Base-by-base conservation (phyloP, 2,329 filamentous ascomycete species). In the Xylaria sp. region DNA sequence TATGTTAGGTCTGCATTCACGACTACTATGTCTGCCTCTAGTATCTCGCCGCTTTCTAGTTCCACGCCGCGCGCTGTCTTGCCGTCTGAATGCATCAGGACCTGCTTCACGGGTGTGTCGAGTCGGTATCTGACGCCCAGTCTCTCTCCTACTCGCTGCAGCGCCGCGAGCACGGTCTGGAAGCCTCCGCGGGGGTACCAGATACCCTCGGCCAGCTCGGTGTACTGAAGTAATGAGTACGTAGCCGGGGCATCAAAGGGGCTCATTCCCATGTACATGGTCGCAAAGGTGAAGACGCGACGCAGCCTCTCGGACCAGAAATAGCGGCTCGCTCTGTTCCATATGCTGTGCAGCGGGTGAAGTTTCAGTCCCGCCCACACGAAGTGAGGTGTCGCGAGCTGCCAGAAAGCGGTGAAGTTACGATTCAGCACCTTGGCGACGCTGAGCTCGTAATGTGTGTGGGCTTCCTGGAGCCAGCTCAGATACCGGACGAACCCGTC, bases 231-330 rank as follows among this genome's bases (percentile, higher is more conserved):
- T 67, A 93, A 78, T 57, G 86, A 90, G 79, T 93, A 93, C 1
- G 91, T 93, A 3, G 89, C 90, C 0, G 91, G 91, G 0, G 91
- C 91, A 75, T 92, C 90, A 75, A 91, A 93, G 0, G 91, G 91
- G 63, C 85, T 89, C 91, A 93, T 93, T 0, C 91, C 91, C 89
- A 93, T 91, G 75, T 94, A 93, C 91, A 93, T 94, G 73, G 89
- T 93, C 25, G 88, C 90, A 78, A 93, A 93, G 0, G 91, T 93
- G 71, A 93, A 93, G 0, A 91, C 90, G 30, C 90, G 81, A 68
- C 91, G 82, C 73, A 93, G 75, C 65, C 90, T 82, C 75, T 93
- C 91, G 0, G 89, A 90, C 82, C 83, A 85, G 77, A 93, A 93
- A 74, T 93, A 93, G 68, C 84, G 85, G 30, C 86, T 82, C 3